Evolutionary conservation across 495 filamentous ascomycete genomes (phyloP).

Genomic region (Penicillium coprophilum): DNA sequence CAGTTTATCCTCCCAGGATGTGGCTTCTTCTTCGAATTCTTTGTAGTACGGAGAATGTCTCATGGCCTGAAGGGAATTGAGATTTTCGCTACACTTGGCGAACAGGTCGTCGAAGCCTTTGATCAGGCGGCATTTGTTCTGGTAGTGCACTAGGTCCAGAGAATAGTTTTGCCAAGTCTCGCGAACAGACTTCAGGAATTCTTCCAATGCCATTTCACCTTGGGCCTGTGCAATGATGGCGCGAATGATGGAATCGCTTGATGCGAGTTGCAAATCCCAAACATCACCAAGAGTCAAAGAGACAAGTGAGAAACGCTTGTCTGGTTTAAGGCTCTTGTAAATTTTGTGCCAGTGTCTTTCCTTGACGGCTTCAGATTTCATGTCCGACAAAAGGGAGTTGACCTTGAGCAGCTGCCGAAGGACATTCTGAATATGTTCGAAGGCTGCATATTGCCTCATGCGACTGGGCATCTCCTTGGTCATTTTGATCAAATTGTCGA

Average conservation of each 20-base stretch:
- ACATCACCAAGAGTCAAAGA: constrained; percentile 95
- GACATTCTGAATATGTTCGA: constrained; percentile 93
- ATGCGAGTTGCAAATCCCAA: constrained; percentile 89
- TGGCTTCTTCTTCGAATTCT: constrained; percentile 96
- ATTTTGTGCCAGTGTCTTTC: constrained; percentile 98
- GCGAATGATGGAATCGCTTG: constrained; percentile 81
- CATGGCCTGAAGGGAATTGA: constrained; percentile 98
- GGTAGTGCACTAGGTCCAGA: constrained; percentile 92
- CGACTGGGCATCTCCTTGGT: constrained; percentile 99
- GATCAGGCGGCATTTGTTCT: constrained; percentile 95
- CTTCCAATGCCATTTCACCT: constrained; percentile 97
- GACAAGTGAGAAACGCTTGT: constrained; percentile 85
- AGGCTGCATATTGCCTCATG: constrained; percentile 98
- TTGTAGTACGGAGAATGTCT: constrained; percentile 98
- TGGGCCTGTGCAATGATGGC: constrained; percentile 94
- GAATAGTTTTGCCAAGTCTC: constrained; percentile 95
- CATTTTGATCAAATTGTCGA: constrained; percentile 93
- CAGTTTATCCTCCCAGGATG: constrained; percentile 95
- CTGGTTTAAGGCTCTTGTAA: constrained; percentile 89
- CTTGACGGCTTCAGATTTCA: constrained; percentile 95
- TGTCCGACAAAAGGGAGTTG: constrained; percentile 79
- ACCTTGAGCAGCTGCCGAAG: constrained; percentile 86
- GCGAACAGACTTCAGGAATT: constrained; percentile 94
- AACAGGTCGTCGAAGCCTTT: constrained; percentile 98
- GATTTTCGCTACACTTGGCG: constrained; percentile 95